These are phyloP conservation scores for Teunomyces cretensis DNA, from an alignment of 805 yeast species.

Conservation along the genomic window DNA sequence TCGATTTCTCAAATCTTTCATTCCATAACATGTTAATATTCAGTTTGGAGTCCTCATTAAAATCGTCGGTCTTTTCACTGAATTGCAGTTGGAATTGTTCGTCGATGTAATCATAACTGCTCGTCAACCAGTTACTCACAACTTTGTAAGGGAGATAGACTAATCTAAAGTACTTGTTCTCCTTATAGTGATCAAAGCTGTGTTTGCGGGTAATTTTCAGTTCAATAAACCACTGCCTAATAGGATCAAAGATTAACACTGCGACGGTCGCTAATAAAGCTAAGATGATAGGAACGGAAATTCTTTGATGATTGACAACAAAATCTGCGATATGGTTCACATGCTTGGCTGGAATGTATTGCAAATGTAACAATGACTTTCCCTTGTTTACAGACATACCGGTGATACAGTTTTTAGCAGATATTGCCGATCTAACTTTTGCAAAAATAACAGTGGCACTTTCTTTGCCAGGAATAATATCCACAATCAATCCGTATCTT, in stretches of 20 bases:
- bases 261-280: constrained; percentile 81
- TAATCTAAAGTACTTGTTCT: constrained; percentile 17
- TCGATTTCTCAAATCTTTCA: constrained; percentile 66
- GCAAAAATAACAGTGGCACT: constrained; percentile 50
- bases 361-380: constrained; percentile 65
- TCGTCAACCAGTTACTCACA: constrained; percentile 25
- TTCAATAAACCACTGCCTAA: constrained; percentile 75
- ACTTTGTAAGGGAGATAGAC: constrained; percentile 28
- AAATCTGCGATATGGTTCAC: constrained; percentile 56
- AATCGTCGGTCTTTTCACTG: constrained; percentile 22
- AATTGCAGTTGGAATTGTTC: constrained; percentile 18
- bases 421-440: constrained; percentile 63
- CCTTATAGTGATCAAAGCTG: constrained; percentile 48
- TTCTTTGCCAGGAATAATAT: constrained; percentile 60
- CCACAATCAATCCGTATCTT: constrained; percentile 81
- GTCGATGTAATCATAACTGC: constrained; percentile 38
- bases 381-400: constrained; percentile 62
- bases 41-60: constrained; percentile 23
- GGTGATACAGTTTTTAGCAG: constrained; percentile 89
- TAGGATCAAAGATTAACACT: constrained; percentile 88
- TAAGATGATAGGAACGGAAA: constrained; percentile 74
- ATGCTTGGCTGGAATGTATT: constrained; percentile 58
- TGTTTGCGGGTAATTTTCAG: constrained; percentile 66
- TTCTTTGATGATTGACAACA: constrained; percentile 73
- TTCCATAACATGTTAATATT: constrained; percentile 50